A percentile compares a stretch with the other conserved stretches of the same genome.
Conservation (phyloP, 805 yeast species). For the Ogataea haglerorum region DNA sequence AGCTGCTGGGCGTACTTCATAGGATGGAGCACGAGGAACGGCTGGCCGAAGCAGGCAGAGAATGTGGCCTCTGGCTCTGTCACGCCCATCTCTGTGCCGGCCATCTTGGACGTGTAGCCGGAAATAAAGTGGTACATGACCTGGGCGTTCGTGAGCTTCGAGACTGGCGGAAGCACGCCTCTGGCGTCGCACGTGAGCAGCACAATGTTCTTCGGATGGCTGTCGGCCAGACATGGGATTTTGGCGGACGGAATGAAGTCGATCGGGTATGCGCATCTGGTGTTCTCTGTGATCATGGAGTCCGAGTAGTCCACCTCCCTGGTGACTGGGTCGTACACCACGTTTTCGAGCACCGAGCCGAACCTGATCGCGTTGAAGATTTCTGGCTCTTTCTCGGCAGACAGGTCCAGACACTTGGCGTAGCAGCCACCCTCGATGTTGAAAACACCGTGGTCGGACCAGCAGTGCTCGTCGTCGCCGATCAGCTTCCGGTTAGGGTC, state of each 20-base stretch:
- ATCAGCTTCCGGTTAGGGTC: conserved; percentile 91
- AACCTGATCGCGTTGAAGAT: conserved; percentile 91
- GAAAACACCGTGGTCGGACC: conserved; percentile 98
- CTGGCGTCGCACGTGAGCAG: conserved; percentile 96
- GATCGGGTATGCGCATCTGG: conserved; percentile 98
- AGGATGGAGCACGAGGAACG: conserved; percentile 96
- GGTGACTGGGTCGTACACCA: conserved; percentile 72
- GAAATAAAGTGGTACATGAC: conserved; percentile 99
- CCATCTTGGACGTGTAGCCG: conserved; percentile 99
- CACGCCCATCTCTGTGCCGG: conserved; percentile 98
- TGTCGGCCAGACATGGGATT: conserved; percentile 87
- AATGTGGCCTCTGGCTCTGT: conserved; percentile 98
- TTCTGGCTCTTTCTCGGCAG: conserved; percentile 95
- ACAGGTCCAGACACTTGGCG: conserved; percentile 91
- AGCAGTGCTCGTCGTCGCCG: conserved; percentile 99
- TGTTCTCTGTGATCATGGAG: conserved; percentile 86
- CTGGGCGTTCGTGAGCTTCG: conserved; percentile 88
- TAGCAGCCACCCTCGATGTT: conserved; percentile 99
- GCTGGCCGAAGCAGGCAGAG: conserved; percentile 99
- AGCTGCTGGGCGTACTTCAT: conserved; percentile 96
- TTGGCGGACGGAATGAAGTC: conserved; percentile 95
- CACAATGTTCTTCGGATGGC: conserved; percentile 89
- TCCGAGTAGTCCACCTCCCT: conserved; percentile 86
- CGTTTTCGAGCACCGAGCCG: conserved; percentile 93
- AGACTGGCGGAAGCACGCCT: conserved; percentile 97